Evolutionary conservation across 2,329 filamentous ascomycete genomes (phyloP), one percentile per base, ranked within the genome.

Genomic region (Escovopsis sp.): DNA sequence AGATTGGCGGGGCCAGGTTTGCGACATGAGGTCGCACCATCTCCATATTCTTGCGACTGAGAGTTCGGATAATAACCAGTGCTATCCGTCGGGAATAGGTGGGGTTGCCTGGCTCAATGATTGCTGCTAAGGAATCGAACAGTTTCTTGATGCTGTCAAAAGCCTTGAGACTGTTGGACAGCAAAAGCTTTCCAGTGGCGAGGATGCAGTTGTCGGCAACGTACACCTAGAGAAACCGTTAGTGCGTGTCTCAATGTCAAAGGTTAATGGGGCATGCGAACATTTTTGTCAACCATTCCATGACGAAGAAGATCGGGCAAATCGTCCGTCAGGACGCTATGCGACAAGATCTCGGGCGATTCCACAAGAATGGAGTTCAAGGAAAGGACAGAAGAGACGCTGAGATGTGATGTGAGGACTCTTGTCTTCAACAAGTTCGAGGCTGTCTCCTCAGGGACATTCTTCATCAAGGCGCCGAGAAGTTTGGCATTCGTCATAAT

Each of bases 331-430:
- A 87, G 75, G 7, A 68, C 57, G 41, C 73, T 72, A 44, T 79
- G 74, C 0, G 79, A 72, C 30, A 98, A 63, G 3, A 76, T 71
- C 39, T 76, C 68, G 3, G 86, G 75, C 1, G 87, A 81, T 58
- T 96, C 88, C 7, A 85, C 69, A 35, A 98, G 67, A 12, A 95
- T 79, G 1, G 91, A 82, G 57, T 98, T 98, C 44, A 98, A 72
- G 4, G 84, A 83, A 35, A 98, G 71, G 5, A 93, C 74, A 0
- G 89, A 94, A 1, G 85, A 72, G 51, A 81, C 80, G 49, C 70
- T 88, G 53, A 84, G 80, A 44, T 87, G 74, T 7, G 76, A 71
- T 5, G 81, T 82, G 39, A 94, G 70, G n/a, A 91, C 83, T 20
- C 89, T 79, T 52, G 79, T 80, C 64, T 78, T 83, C 40, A 75